These are phyloP conservation scores for Boechera stricta DNA, from an alignment of 345 rosid genomes.

Conservation along the genomic window DNA sequence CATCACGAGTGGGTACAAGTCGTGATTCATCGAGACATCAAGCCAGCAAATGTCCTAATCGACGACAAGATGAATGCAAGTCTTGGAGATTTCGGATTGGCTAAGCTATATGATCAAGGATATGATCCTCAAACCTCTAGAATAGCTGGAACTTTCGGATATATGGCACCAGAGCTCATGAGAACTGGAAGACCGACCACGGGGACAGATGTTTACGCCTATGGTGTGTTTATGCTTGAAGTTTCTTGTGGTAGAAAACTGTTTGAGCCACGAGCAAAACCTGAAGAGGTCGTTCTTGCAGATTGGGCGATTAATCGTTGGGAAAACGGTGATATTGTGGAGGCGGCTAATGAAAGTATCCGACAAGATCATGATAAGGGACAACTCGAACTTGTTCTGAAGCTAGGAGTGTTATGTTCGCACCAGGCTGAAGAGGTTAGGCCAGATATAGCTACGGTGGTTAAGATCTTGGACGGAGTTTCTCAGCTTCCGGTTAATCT, in stretches of 20 bases:
- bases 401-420: slow-evolving; percentile 33
- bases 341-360: slow-evolving; percentile 12
- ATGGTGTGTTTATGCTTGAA: slow-evolving; percentile 50
- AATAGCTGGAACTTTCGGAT: slow-evolving; percentile 50
- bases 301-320: slow-evolving; percentile 29
- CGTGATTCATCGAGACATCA: slow-evolving; percentile 55
- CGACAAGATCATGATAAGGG: slow-evolving; percentile 1
- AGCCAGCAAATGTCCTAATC: slow-evolving; percentile 47
- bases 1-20: slow-evolving; percentile 58
- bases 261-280: slow-evolving; percentile 47
- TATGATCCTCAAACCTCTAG: slow-evolving; percentile 43
- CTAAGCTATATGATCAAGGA: slow-evolving; percentile 49
- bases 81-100: slow-evolving; percentile 54
- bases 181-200: slow-evolving; percentile 49
- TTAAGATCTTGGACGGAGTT: slow-evolving; percentile 14
- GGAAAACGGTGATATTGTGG: slow-evolving; percentile 31
- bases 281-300: slow-evolving; percentile 57
- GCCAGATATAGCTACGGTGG: slow-evolving; percentile 29
- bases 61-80: slow-evolving; percentile 49
- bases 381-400: slow-evolving; percentile 26
- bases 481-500: slow-evolving; percentile 26
- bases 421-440: slow-evolving; percentile 23
- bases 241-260: slow-evolving; percentile 53
- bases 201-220: slow-evolving; percentile 45
- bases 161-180: slow-evolving; percentile 50